Evolutionary conservation across 2,329 filamentous ascomycete species (phyloP).

Genomic region (Chaetomium sp.): DNA sequence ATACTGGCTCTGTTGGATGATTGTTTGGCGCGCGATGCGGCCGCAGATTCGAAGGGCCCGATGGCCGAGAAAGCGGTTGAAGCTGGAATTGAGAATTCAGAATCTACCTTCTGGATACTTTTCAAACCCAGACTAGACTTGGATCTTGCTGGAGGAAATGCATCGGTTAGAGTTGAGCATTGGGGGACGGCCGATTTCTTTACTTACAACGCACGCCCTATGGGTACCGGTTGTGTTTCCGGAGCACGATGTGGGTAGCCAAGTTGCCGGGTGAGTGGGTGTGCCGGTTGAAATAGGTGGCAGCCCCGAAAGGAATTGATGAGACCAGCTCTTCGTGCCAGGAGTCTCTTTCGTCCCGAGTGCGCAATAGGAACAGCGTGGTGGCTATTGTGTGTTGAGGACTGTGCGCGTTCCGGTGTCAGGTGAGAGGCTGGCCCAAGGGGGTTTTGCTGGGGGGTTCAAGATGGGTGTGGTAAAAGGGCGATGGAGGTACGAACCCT

Average conservation of each 20-base stretch:
- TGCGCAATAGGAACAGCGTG: not conserved
- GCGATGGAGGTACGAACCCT: slow-evolving; percentile 14
- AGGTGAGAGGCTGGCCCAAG: slow-evolving; percentile 7
- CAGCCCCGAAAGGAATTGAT: slow-evolving; percentile 3
- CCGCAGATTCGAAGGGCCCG: not conserved
- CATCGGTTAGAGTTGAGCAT: not conserved
- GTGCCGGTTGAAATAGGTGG: too few relatives aligned
- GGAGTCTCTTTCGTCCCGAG: slow-evolving; percentile 7
- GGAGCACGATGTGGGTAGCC: slow-evolving; percentile 8
- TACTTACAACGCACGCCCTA: not conserved
- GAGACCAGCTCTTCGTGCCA: slow-evolving; percentile 14
- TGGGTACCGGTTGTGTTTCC: not conserved
- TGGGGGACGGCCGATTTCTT: not conserved
- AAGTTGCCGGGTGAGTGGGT: slow-evolving; percentile 6
- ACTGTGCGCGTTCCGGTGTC: slow-evolving; percentile 18
- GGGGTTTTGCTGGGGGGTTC: slow-evolving; percentile 5
- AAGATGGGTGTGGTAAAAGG: slow-evolving; percentile 8
- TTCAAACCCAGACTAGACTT: too few relatives aligned
- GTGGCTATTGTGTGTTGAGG: slow-evolving; percentile 5
- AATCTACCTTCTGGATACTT: too few relatives aligned
- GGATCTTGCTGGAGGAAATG: too few relatives aligned
- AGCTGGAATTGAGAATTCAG: too few relatives aligned
- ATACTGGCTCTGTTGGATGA: slow-evolving; percentile 22
- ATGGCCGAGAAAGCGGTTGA: not conserved
- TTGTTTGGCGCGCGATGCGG: not conserved